phyloP scores from a whole-genome alignment of 2,329 filamentous ascomycete genomes.

The Fusarium cicatricum region DNA sequence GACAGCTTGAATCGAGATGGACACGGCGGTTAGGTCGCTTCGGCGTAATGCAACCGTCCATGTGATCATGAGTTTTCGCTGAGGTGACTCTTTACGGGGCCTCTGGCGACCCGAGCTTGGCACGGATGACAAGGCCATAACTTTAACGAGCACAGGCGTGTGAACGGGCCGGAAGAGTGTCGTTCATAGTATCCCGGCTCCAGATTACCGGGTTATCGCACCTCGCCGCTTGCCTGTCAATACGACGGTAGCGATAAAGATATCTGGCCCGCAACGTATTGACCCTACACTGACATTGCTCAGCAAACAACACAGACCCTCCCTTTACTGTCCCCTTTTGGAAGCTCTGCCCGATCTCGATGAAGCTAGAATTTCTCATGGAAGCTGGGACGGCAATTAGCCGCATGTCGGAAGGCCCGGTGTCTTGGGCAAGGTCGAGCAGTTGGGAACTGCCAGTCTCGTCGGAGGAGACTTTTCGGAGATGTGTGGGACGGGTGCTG shows the following conservation, averaged over 20 bases:
- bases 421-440: conserved; percentile 1
- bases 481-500: conserved; percentile 18
- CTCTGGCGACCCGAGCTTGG: neutral
- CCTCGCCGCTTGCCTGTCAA: conserved; percentile 1
- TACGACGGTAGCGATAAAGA: neutral
- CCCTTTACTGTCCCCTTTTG: neutral
- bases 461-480: conserved; percentile 18
- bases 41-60: neutral
- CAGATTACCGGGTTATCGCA: conserved; percentile 8
- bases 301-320: neutral
- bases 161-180: conserved; percentile 1
- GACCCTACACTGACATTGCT: neutral
- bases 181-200: conserved; percentile 4
- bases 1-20: conserved; percentile 3
- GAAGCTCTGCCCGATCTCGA: conserved; percentile 9
- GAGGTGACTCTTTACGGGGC: conserved; percentile 4
- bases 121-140: neutral
- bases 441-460: conserved; percentile 3
- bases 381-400: conserved; percentile 7
- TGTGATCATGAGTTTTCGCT: conserved; percentile 3
- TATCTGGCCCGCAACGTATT: neutral
- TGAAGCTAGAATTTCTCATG: neutral
- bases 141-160: neutral
- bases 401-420: conserved; percentile 19
- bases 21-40: neutral